Percentiles rank a stretch among this genome's conserved stretches.
phyloP scores from a whole-genome alignment of 75 land plant species.

The Ceratopteris richardii region DNA sequence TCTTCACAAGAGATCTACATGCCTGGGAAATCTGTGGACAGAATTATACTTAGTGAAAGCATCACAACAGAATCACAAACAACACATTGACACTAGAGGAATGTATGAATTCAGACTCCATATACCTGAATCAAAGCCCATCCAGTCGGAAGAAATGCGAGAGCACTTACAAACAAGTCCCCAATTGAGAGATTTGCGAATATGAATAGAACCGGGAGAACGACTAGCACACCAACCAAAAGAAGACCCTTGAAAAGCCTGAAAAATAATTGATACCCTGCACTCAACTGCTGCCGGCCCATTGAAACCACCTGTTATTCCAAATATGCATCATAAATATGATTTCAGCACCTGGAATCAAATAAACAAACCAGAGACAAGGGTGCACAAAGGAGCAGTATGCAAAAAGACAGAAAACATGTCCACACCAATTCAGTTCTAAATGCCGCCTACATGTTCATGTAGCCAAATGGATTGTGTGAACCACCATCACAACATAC shows the following conservation, averaged over 20 bases:
- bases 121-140: constrained; percentile 87
- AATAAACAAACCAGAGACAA: background rate
- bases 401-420: background rate
- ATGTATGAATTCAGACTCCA: too few species aligned
- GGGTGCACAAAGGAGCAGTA: background rate
- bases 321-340: constrained; percentile 3
- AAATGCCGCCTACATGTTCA: background rate
- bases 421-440: background rate
- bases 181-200: constrained; percentile 53
- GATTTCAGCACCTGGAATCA: too few species aligned
- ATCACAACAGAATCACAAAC: too few species aligned
- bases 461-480: too few species aligned
- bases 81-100: background rate
- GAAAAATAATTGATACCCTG: constrained; percentile 95
- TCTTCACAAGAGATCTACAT: constrained; percentile 48
- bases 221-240: constrained; percentile 73
- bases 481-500: too few species aligned
- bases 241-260: constrained; percentile 76
- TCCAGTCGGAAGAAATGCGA: constrained; percentile 96
- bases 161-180: constrained; percentile 64
- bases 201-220: constrained; percentile 64
- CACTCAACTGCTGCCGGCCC: constrained; percentile 76
- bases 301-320: constrained; percentile 62
- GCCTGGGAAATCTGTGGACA: constrained; percentile 71
- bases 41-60: background rate